Base-by-base conservation (phyloP, 116 monocot species). In the Dioscorea cayenensis region DNA sequence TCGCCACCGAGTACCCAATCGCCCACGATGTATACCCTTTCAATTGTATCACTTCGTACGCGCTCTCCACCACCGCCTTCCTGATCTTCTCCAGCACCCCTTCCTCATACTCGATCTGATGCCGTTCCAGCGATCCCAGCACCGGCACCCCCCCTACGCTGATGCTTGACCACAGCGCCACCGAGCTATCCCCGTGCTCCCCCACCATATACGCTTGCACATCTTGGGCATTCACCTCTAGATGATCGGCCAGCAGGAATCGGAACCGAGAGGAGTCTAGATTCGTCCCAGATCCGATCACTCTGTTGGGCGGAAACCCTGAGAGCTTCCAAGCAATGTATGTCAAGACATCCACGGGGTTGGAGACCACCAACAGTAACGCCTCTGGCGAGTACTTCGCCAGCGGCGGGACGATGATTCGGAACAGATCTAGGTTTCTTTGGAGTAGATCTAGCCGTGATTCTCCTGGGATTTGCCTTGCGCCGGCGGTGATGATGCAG, bases 1-100 rank as follows among this genome's bases (percentile, higher is more conserved):
- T 91, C 64, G 91, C 95, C 6, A 83, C 91, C 4, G 95, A 91
- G 73, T 91, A 95, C 22, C 95, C 95, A 20, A 95, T 95, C 29
- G 95, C 95, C 95, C 95, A 95, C 0, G 95, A 95, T 0, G 95
- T 95, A 85, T 95, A 95, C 18, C 95, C 95, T 59, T 95, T 91
- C 61, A 95, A 84, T 9, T 78, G 77, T 51, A 95, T 95, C 19
- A 95, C 95, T 78, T 95, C 95, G 71, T 95, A 95, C 6, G 95
- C 91, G 72, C 91, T 87, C 49, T 68, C 78, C 20, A 95, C 87
- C 18, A 95, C 92, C 0, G 84, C 89, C 65, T 76, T 81, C 20
- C 95, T 77, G 2, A 90, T 92, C n/a, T 65, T 76, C 73, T 95
- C 95, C 58, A 95, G 75, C n/a, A 85, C 81, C 14, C 55, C 80